Conservation (phyloP, 305 asterid species). For the Plantago coronopus region DNA sequence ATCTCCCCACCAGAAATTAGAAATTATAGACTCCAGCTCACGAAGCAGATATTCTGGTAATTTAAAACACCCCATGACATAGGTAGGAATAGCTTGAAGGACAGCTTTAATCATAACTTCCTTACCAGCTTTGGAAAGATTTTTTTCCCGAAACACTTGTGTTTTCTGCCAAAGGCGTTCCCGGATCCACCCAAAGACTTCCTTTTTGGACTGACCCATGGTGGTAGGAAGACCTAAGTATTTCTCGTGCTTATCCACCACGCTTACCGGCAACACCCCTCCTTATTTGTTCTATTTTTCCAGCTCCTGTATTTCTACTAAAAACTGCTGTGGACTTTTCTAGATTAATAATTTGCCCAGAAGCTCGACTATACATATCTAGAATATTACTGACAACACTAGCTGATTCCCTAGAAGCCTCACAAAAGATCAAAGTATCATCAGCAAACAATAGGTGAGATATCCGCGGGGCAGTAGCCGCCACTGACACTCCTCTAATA, state of each 20-base stretch:
- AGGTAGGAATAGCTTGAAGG: too few relatives aligned
- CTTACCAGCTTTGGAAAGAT: background rate
- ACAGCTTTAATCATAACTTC: too few relatives aligned
- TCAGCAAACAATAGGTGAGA: background rate
- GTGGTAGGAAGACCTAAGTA: too few relatives aligned
- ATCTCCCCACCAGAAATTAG: background rate
- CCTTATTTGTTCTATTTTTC: background rate
- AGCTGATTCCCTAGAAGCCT: background rate
- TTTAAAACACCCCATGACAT: too few relatives aligned
- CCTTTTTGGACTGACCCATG: background rate
- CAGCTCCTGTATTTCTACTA: background rate
- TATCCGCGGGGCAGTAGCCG: background rate
- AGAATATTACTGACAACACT: background rate
- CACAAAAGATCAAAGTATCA: too few relatives aligned
- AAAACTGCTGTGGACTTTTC: background rate
- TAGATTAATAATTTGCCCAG: too few relatives aligned
- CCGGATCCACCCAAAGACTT: background rate
- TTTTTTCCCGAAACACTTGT: background rate
- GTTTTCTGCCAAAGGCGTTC: background rate
- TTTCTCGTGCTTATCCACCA: background rate
- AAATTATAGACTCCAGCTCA: background rate
- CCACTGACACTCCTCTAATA: background rate
- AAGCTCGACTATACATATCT: background rate
- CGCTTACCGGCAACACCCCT: background rate
- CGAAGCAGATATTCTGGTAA: background rate